These are phyloP conservation scores for Wickerhamomyces xylosicus DNA, from an alignment of 805 yeast species.

Conservation along the genomic window DNA sequence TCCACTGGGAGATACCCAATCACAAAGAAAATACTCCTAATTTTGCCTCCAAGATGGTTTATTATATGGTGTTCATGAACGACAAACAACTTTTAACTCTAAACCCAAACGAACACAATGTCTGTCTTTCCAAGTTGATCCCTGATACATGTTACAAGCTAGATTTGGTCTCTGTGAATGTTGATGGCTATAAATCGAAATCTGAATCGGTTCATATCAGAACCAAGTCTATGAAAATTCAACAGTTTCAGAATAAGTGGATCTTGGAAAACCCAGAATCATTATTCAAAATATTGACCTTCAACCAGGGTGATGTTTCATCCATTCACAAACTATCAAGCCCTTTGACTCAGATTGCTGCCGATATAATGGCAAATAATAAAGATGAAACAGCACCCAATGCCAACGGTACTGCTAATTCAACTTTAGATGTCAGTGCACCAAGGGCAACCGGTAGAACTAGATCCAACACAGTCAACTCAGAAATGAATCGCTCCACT, in stretches of 20 bases:
- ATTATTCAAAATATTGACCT: constrained; percentile 24
- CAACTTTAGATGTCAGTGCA: constrained; percentile 11
- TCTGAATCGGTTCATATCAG: constrained; percentile 30
- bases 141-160: constrained; percentile 30
- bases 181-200: constrained; percentile 28
- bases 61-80: constrained; percentile 28
- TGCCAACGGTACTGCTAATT: constrained; percentile 5
- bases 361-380: not conserved
- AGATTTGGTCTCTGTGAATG: constrained; percentile 32
- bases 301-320: constrained; percentile 21
- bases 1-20: constrained; percentile 42
- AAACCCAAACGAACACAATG: constrained; percentile 26
- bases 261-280: constrained; percentile 28
- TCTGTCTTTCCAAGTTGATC: constrained; percentile 22
- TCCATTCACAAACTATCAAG: constrained; percentile 15
- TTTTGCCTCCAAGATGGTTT: constrained; percentile 20
- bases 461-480: constrained; percentile 24
- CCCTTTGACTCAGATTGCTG: constrained; percentile 4
- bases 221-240: constrained; percentile 22
- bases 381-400: not conserved
- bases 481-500: constrained; percentile 1
- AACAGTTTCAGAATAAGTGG: constrained; percentile 11
- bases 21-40: not conserved
- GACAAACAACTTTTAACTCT: constrained; percentile 26
- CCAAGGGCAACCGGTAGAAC: constrained; percentile 16